Evolutionary conservation across 768 basidiomycete genomes (phyloP), one percentile per base, ranked within the genome.

Genomic region (Rhodotorula diobovata): DNA sequence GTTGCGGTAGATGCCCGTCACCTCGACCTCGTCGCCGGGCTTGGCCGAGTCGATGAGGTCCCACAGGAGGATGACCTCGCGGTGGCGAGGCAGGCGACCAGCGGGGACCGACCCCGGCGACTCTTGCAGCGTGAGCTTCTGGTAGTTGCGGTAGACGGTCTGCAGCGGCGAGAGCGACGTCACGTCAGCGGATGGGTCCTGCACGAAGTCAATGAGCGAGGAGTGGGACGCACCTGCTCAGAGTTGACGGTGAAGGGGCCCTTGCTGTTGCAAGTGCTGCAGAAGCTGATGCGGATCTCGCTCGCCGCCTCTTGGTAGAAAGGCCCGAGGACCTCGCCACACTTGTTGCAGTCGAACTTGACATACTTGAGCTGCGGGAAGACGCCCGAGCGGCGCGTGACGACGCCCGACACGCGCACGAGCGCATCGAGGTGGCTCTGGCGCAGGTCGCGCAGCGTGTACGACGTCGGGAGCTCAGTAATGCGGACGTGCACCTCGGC

Each of bases 291-390:
- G 81, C 86, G 90, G 67, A 98, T 88, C 80, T 99, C 96, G 81
- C 87, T 90, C 48, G 89, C 89, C 14, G 93, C 91, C 81, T 98
- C 96, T 83, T 99, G 96, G 80, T 93, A 95, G 83, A 98, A 98
- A 1, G 96, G 96, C 23, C 96, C 96, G 25, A 98, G 84, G 37
- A 91, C 87, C n/a, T 88, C 90, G 28, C 90, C 89, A 77, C 96
- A 99, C 80, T 95, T 97, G 66, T 86, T 85, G 81, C 96, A 99
- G 80, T 98, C 93, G 77, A 99, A 99, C 80, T 97, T 98, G 80
- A 99, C 94, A 78, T 97, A 96, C 82, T 99, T 98, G 70, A 99
- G 83, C 80, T 99, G 96, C n/a, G 96, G 96, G 81, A 98, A 98
- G 18, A 99, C 94, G 18, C 96, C 95, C 16, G 88, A 92, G 50